Evolutionary conservation across 768 basidiomycete genomes (phyloP).

Genomic region (Boletus vermiculosoides): DNA sequence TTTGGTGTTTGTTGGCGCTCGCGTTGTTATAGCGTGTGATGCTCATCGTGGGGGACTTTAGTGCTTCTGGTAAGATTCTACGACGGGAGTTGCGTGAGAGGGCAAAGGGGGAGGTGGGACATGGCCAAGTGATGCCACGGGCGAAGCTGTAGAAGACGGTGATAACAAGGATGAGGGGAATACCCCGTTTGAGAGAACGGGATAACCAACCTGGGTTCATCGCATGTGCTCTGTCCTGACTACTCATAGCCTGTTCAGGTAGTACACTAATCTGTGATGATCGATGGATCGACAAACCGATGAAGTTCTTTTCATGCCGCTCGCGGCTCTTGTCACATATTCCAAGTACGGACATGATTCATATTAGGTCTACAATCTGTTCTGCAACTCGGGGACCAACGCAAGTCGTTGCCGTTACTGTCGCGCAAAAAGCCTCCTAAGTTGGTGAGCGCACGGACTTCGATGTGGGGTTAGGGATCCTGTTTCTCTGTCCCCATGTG

Average conservation of each 20-base stretch:
- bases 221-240: no score
- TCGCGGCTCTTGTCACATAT: background rate
- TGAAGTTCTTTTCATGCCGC: background rate
- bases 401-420: constrained; percentile 64
- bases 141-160: constrained; percentile 17
- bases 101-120: constrained; percentile 52
- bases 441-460: constrained; percentile 79
- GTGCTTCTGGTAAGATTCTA: constrained; percentile 86
- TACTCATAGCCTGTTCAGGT: background rate
- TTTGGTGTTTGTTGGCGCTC: no score
- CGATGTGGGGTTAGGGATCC: constrained; percentile 80
- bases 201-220: no score
- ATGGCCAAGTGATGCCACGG: constrained; percentile 21
- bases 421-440: constrained; percentile 55
- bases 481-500: constrained; percentile 90
- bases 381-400: constrained; percentile 57
- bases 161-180: background rate
- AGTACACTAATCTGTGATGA: background rate
- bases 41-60: constrained; percentile 26
- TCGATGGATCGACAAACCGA: background rate
- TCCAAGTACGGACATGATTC: background rate
- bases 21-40: background rate
- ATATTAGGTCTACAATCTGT: constrained; percentile 13
- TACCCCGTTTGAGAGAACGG: background rate
- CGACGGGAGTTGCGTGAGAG: constrained; percentile 70